Evolutionary conservation across 495 filamentous ascomycete genomes (phyloP).

Genomic region (Polyplosphaeria fusca): DNA sequence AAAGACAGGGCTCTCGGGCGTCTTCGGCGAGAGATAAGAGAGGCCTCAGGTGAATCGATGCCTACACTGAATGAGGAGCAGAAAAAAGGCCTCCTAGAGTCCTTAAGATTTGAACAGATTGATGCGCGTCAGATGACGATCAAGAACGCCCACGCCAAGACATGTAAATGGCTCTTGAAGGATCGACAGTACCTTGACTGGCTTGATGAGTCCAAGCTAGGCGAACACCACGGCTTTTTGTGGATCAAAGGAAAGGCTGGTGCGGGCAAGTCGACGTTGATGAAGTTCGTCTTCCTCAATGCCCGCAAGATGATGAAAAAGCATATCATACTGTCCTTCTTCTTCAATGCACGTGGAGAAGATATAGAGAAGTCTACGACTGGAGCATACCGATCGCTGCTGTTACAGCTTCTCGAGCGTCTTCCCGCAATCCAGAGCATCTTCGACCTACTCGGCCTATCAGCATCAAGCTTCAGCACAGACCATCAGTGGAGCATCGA

Average conservation of each 20-base stretch:
- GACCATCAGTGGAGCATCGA: constrained; percentile 13
- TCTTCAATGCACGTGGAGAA: constrained; percentile 44
- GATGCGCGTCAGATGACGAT: constrained; percentile 43
- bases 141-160: constrained; percentile 40
- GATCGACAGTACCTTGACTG: constrained; percentile 23
- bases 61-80: neutral
- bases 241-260: constrained; percentile 25
- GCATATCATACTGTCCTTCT: constrained; percentile 37
- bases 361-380: constrained; percentile 27
- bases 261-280: constrained; percentile 35
- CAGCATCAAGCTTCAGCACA: constrained; percentile 5
- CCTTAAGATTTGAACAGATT: constrained; percentile 20
- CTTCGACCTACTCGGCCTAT: constrained; percentile 11
- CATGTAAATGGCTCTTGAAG: constrained; percentile 32
- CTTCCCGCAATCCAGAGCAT: constrained; percentile 7
- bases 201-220: constrained; percentile 13
- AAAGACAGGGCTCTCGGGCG: neutral
- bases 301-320: constrained; percentile 15
- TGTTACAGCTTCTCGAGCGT: constrained; percentile 21
- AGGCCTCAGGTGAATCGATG: neutral
- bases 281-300: constrained; percentile 15
- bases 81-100: constrained; percentile 16
- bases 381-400: constrained; percentile 22
- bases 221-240: constrained; percentile 16
- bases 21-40: constrained; percentile 3